Conservation (phyloP, 345 rosid species). For the Ceriops decandra region DNA sequence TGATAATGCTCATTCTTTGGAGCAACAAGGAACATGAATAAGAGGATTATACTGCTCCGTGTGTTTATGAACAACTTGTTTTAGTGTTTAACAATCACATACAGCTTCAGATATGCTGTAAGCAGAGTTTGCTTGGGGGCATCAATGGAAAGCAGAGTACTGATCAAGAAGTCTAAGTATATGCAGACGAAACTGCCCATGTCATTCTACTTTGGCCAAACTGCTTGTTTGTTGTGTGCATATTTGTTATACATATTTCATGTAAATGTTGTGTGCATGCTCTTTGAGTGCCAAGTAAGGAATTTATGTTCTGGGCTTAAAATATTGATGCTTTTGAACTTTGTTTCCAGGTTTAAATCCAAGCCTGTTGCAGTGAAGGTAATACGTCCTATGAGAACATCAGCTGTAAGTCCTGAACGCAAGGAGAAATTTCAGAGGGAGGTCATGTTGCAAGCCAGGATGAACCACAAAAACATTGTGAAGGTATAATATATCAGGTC, state of each 20-base stretch:
- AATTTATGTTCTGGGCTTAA: neutral
- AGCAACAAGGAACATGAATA: no score
- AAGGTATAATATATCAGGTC: slow-evolving; percentile 33
- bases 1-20: no score
- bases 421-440: slow-evolving; percentile 51
- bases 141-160: no score
- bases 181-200: no score
- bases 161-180: no score
- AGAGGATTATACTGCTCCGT: no score
- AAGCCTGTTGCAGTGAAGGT: slow-evolving; percentile 53
- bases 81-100: no score
- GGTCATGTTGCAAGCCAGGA: slow-evolving; percentile 44
- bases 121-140: no score
- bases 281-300: neutral
- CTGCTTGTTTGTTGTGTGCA: neutral
- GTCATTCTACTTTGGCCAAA: neutral
- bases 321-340: slow-evolving; percentile 6
- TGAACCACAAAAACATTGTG: slow-evolving; percentile 47
- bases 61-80: no score
- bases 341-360: slow-evolving; percentile 27
- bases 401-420: slow-evolving; percentile 25
- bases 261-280: neutral
- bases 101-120: no score
- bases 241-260: neutral
- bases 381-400: slow-evolving; percentile 36